phyloP scores from a whole-genome alignment of 1,139 yeast genomes.

The Diutina neorugosa region DNA sequence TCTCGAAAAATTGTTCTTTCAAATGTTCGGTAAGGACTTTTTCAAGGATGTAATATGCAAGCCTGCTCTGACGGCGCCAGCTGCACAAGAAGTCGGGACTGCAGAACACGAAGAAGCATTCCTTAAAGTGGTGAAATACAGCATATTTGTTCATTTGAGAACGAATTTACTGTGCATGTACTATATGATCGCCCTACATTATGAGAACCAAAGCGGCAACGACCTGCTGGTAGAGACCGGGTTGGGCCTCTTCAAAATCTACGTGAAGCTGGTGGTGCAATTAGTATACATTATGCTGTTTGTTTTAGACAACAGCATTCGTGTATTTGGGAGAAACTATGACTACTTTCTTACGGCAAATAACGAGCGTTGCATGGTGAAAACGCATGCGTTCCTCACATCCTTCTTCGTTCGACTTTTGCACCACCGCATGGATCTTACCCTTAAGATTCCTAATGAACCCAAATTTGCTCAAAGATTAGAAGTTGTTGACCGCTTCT shows the following conservation, averaged over 20 bases:
- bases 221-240: conserved; percentile 24
- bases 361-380: conserved; percentile 32
- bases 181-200: conserved; percentile 31
- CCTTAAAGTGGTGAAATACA: conserved; percentile 26
- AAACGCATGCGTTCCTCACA: conserved; percentile 29
- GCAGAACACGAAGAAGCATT: conserved; percentile 5
- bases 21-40: conserved; percentile 32
- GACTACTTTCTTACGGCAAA: conserved; percentile 28
- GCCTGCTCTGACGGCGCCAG: conserved; percentile 10
- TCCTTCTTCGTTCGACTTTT: conserved; percentile 30
- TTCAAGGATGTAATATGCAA: conserved; percentile 29
- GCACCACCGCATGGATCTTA: conserved; percentile 26
- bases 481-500: conserved; percentile 24
- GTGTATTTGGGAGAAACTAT: conserved; percentile 29
- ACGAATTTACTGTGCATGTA: conserved; percentile 33
- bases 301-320: conserved; percentile 32
- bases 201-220: conserved; percentile 23
- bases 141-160: conserved; percentile 25
- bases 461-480: conserved; percentile 16
- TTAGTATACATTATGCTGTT: conserved; percentile 34
- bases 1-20: conserved; percentile 25
- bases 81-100: background rate
- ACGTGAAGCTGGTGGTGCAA: conserved; percentile 31
- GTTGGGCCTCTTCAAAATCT: conserved; percentile 32
- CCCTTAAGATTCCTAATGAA: conserved; percentile 13